Evolutionary conservation across 305 asterid genomes (phyloP).

Genomic region (Galium porrigens): DNA sequence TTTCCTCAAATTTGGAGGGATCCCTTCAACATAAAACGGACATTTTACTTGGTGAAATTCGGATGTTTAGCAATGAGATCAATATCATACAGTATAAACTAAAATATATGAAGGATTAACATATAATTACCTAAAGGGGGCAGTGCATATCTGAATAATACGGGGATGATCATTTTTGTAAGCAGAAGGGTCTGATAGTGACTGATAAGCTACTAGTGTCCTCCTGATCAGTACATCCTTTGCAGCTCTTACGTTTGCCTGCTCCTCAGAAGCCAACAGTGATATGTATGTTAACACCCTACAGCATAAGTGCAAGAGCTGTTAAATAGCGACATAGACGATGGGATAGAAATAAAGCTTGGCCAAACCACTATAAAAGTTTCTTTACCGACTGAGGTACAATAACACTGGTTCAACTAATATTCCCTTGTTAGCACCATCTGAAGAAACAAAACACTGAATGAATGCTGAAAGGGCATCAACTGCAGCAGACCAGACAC

Average conservation of each 20-base stretch:
- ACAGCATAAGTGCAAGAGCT: conserved; percentile 12
- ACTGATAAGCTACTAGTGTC: conserved; percentile 67
- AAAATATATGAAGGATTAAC: background rate
- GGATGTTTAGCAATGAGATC: background rate
- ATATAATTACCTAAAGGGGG: conserved; percentile 70
- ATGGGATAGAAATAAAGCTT: background rate
- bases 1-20: conserved; percentile 70
- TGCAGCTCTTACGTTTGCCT: conserved; percentile 44
- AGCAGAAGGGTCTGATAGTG: conserved; percentile 69
- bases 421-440: conserved; percentile 54
- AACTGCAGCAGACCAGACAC: conserved; percentile 92
- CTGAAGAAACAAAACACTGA: conserved; percentile 70
- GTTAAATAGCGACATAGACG: conserved; percentile 15
- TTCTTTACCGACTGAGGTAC: conserved; percentile 64
- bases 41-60: background rate
- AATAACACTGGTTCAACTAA: conserved; percentile 84
- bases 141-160: conserved; percentile 70
- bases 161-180: conserved; percentile 73
- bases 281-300: conserved; percentile 74
- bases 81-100: background rate
- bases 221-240: conserved; percentile 49
- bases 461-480: conserved; percentile 75
- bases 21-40: conserved; percentile 38
- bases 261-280: conserved; percentile 53
- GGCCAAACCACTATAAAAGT: conserved; percentile 5